Evolutionary conservation across 1,284 basidiomycete genomes (phyloP).

Genomic region (Rhizoctonia solani): DNA sequence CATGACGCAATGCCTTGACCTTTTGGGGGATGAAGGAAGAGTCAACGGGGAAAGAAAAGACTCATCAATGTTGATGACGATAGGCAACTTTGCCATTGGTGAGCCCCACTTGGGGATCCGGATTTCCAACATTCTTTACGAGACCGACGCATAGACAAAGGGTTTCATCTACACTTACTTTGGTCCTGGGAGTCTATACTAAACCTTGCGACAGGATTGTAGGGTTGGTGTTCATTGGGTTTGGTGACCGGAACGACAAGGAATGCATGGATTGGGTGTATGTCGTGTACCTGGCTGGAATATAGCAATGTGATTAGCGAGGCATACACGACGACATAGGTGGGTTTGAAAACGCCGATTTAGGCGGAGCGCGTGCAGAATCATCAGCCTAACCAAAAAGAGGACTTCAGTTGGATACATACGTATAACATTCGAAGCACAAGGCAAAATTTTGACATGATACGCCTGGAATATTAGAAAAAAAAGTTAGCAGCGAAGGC

Average conservation of each 20-base stretch:
- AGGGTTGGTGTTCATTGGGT: constrained; percentile 19
- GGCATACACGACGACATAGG: constrained; percentile 20
- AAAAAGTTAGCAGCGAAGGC: constrained; percentile 7
- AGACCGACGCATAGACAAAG: neutral
- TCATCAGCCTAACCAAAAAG: neutral
- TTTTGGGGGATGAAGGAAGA: neutral
- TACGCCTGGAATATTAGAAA: constrained; percentile 47
- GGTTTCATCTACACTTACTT: constrained; percentile 55
- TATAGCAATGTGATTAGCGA: constrained; percentile 36
- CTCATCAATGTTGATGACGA: neutral
- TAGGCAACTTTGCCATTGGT: no score
- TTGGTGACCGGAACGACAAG: constrained; percentile 69
- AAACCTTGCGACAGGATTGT: constrained; percentile 39
- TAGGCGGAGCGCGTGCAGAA: neutral
- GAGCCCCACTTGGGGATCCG: no score
- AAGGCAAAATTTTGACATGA: constrained; percentile 79
- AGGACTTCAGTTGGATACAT: constrained; percentile 19
- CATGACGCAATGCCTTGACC: neutral
- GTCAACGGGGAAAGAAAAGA: neutral
- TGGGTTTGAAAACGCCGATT: neutral
- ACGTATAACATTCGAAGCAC: constrained; percentile 82
- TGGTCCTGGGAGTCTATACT: constrained; percentile 55
- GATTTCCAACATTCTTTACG: no score
- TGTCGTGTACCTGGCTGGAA: constrained; percentile 76
- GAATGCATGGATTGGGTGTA: constrained; percentile 87